phyloP scores from a whole-genome alignment of 2,329 filamentous ascomycete genomes.

The Falciphora oryzae region DNA sequence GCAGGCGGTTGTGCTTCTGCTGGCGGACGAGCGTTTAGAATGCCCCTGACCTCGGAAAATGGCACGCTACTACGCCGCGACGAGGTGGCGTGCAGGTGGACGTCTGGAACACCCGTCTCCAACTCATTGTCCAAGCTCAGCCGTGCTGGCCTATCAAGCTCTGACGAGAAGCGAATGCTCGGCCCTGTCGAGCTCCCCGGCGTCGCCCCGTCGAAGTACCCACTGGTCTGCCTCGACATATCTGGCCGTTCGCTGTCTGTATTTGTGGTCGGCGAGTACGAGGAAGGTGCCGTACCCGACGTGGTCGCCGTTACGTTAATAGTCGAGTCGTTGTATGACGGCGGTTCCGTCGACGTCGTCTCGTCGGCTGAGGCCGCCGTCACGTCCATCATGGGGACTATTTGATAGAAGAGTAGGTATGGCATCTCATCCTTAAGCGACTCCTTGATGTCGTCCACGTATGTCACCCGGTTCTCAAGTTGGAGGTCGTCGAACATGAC shows the following conservation, averaged over 20 bases:
- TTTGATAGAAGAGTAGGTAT: slow-evolving; percentile 92
- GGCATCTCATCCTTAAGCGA: slow-evolving; percentile 83
- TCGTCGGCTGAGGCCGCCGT: slow-evolving; percentile 41
- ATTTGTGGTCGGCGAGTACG: slow-evolving; percentile 15
- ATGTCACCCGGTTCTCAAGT: slow-evolving; percentile 60
- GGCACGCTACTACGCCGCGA: slow-evolving; percentile 14
- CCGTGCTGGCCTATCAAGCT: slow-evolving; percentile 44
- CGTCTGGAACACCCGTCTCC: not conserved
- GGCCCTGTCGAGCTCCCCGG: slow-evolving; percentile 30
- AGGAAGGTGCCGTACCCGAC: slow-evolving; percentile 2
- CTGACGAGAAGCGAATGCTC: slow-evolving; percentile 50
- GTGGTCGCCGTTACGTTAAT: slow-evolving; percentile 33
- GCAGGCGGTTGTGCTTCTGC: not conserved
- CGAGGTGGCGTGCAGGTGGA: slow-evolving; percentile 13
- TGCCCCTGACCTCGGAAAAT: not conserved
- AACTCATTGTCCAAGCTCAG: slow-evolving; percentile 38
- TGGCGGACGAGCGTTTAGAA: not conserved
- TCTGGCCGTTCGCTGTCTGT: slow-evolving; percentile 22
- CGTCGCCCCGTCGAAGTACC: slow-evolving; percentile 40
- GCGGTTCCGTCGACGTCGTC: slow-evolving; percentile 45
- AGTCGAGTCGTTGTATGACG: slow-evolving; percentile 52
- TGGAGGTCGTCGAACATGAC: slow-evolving; percentile 85
- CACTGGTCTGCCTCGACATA: slow-evolving; percentile 32
- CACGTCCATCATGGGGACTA: slow-evolving; percentile 76
- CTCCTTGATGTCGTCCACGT: slow-evolving; percentile 71